Conservation (phyloP, 108 stramenopile genomes). For the Craspedostauros australis region DNA sequence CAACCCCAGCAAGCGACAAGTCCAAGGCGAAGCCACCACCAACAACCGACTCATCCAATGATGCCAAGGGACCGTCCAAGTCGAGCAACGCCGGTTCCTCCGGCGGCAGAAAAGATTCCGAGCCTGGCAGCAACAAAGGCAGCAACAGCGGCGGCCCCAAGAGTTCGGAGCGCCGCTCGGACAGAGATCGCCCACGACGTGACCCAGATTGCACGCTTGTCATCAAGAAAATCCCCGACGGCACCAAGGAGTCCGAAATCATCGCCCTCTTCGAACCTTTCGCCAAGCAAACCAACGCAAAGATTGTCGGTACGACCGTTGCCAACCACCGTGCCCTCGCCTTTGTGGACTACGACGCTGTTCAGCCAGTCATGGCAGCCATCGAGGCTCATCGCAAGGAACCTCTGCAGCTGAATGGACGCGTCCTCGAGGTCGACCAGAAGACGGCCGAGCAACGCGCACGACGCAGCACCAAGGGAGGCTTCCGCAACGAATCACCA, state of each 20-base stretch:
- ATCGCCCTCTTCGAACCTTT: conserved; percentile 70
- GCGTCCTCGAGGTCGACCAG: conserved; percentile 40
- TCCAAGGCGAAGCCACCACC: conserved; percentile 10
- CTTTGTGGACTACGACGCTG: conserved; percentile 80
- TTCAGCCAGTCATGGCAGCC: conserved; percentile 59
- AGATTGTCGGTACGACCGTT: conserved; percentile 68
- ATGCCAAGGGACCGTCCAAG: conserved; percentile 18
- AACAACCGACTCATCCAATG: not conserved
- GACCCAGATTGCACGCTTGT: conserved; percentile 80
- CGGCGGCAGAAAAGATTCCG: conserved; percentile 4
- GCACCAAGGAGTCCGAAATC: conserved; percentile 65
- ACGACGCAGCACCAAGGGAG: conserved; percentile 7
- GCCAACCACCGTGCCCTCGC: conserved; percentile 57
- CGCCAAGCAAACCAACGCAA: conserved; percentile 40
- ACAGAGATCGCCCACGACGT: conserved; percentile 28
- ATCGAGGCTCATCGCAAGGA: conserved; percentile 32
- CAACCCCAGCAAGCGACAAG: conserved; percentile 11
- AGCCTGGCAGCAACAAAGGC: conserved; percentile 5
- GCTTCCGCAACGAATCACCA: too few species aligned
- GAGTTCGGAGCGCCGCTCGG: not conserved
- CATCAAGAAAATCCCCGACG: conserved; percentile 71
- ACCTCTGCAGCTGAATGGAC: conserved; percentile 37
- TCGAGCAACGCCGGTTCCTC: conserved; percentile 3
- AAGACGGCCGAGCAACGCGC: conserved; percentile 40
- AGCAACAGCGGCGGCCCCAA: conserved; percentile 3